phyloP scores from a whole-genome alignment of 805 yeast species.

The Torulaspora maleeae region DNA sequence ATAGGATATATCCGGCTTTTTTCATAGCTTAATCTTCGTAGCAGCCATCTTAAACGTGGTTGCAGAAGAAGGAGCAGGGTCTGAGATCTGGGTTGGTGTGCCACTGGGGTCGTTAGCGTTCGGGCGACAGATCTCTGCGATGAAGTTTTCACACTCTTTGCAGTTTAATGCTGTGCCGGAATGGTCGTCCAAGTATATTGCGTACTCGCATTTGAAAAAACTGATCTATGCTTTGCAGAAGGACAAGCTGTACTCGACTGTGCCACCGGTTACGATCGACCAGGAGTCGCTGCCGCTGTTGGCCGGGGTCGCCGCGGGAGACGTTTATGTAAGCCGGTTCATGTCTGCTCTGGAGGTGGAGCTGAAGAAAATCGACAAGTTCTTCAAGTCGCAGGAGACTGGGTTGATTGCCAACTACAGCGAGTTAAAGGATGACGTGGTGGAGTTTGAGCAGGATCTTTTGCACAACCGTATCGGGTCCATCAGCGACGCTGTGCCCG shows the following conservation, averaged over 20 bases:
- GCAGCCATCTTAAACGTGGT: slow-evolving; percentile 1
- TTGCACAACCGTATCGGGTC: slow-evolving; percentile 18
- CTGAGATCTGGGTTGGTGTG: background rate
- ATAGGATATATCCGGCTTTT: background rate
- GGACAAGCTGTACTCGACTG: slow-evolving; percentile 39
- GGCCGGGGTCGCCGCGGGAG: slow-evolving; percentile 25
- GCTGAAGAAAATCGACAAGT: slow-evolving; percentile 66
- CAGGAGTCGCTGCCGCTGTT: slow-evolving; percentile 20
- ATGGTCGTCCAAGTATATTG: slow-evolving; percentile 90
- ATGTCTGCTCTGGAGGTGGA: slow-evolving; percentile 72
- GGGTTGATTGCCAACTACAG: slow-evolving; percentile 40
- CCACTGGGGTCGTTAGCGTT: background rate
- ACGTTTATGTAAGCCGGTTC: slow-evolving; percentile 55
- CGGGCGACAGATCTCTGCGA: slow-evolving; percentile 26
- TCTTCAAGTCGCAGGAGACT: slow-evolving; percentile 63
- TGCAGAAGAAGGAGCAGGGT: background rate
- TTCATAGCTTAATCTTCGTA: background rate
- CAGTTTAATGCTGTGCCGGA: slow-evolving; percentile 98
- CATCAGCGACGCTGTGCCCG: slow-evolving; percentile 17
- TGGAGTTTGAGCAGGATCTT: slow-evolving; percentile 47
- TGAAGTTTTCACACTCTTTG: slow-evolving; percentile 93
- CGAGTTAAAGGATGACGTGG: slow-evolving; percentile 56
- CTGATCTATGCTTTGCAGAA: slow-evolving; percentile 78
- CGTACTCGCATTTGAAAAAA: slow-evolving; percentile 83
- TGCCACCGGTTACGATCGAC: slow-evolving; percentile 9